These are phyloP conservation scores for Rhodosporidiobolus odoratus DNA, from an alignment of 768 basidiomycete genomes.

Conservation along the genomic window DNA sequence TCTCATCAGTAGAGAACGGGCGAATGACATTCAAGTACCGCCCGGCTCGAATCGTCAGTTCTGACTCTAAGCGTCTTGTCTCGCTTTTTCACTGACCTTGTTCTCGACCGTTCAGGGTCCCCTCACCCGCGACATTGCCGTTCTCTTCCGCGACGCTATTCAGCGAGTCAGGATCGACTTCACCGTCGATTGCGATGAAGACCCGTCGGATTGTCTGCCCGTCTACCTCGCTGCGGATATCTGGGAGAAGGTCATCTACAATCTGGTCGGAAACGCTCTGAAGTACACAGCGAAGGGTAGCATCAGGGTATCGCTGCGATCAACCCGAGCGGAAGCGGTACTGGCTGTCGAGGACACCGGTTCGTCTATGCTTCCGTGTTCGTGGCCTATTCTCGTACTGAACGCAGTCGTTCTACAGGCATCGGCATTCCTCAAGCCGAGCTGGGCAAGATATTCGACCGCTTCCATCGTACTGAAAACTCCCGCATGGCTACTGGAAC, in stretches of 20 bases:
- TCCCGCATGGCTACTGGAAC: constrained; percentile 9
- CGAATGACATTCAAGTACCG: constrained; percentile 18
- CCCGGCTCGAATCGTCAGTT: constrained; percentile 16
- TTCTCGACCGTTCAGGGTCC: constrained; percentile 1
- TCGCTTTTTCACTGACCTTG: background rate
- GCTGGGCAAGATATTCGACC: constrained; percentile 36
- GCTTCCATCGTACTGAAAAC: constrained; percentile 37
- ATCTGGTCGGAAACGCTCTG: constrained; percentile 28
- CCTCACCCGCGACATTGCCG: constrained; percentile 26
- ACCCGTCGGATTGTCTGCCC: constrained; percentile 16
- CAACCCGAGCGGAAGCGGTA: constrained; percentile 20
- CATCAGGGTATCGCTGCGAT: constrained; percentile 20
- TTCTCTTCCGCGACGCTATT: constrained; percentile 32
- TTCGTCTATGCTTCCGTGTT: background rate
- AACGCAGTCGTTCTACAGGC: background rate
- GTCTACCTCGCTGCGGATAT: constrained; percentile 29
- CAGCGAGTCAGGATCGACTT: constrained; percentile 25
- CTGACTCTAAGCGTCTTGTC: background rate
- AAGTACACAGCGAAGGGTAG: constrained; percentile 25
- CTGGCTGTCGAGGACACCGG: constrained; percentile 30
- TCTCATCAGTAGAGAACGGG: constrained; percentile 27
- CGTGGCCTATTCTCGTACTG: background rate
- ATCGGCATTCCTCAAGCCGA: constrained; percentile 30
- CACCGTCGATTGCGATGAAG: constrained; percentile 29
- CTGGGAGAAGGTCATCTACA: constrained; percentile 27